Evolutionary conservation across 805 yeast species (phyloP), one percentile per base, ranked within the genome.

Genomic region (Barnettozyma siamensis): DNA sequence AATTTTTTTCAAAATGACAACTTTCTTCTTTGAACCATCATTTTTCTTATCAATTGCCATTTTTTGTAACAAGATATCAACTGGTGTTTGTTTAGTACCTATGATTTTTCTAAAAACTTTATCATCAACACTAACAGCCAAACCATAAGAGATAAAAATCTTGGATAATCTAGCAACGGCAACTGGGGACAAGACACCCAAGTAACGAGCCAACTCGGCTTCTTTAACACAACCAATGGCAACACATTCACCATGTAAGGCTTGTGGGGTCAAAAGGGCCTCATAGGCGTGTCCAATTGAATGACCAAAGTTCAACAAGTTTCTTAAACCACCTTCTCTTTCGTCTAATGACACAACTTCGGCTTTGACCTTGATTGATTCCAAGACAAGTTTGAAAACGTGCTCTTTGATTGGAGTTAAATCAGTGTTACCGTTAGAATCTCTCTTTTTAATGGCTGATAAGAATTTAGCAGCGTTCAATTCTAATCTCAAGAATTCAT

Each of bases 241-340:
- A n/a, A 93, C 99, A 73, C 99, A 93, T 65, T 93, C 99, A 45
- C 99, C 99, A 58, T 93, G 99, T 34, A 93, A 73, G 19, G 95
- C 93, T 62, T 89, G 88, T 8, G 99, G 99, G 4, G 98, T 89
- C 47, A 93, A 71, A 28, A 93, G 80, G n/a, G 99, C 98, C 68
- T 93, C 99, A 50, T 84, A 88, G 17, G 99, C 99, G 62, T 93
- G 99, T 34, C 99, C 99, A 54, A 93, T 89, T 23, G 96, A 78
- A 63, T 93, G 99, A 28, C 99, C 99, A 59, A 91, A 93, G 65
- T 93, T 93, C 45, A 93, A 72, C 49, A 93, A 66, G 63, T 93
- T 93, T 65, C 99, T 76, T 50, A 93, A 73, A 4, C 96, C 93
- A 37, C 96, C 88, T 64, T 93, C 99, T 56, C 95, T 83, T 64